Evolutionary conservation across 306 rosid species (phyloP), one percentile per base, ranked within the genome.

Genomic region (Hippophae gyantsensis): DNA sequence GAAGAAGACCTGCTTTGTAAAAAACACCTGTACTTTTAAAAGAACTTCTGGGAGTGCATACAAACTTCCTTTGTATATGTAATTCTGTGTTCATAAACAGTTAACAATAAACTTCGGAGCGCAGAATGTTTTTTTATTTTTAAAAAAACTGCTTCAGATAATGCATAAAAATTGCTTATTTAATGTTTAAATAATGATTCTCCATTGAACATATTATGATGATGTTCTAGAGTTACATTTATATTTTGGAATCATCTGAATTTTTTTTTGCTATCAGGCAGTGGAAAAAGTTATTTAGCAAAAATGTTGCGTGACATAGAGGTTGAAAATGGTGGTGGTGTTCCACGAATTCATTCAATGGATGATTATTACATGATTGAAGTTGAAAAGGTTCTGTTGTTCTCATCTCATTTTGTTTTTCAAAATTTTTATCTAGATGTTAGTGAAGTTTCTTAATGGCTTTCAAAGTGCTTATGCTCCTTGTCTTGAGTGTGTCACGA

Each of bases 281-380:
- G 99, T 65, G 99, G 99, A 53, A 92, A 92, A 85, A 92, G 95
- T 83, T 92, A 92, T 73, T 72, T 85, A 55, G 99, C 99, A 43
- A 92, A 88, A 85, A 84, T 88, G 93, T 68, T 92, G 69, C 96
- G 99, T 54, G 90, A 92, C 68, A 71, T 85, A 67, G 99, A 92
- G 77, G 90, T 88, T 42, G 99, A 85, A 75, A 85, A 70, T 76
- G 94, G 95, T 18, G 90, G 93, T 68, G 75, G 75, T 66, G 95
- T 93, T 69, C 99, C 99, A 26, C 84, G 99, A 38, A 86, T 88
- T 74, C 96, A 92, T 80, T 88, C 99, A 32, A 85, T 92, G 93
- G 99, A 92, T 61, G 96, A 92, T 77, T 92, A 92, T 76, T 92
- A 88, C 70, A 88, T 92, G 90, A 78, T 89, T 12, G 99, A 92